phyloP scores from a whole-genome alignment of 2,329 filamentous ascomycete species.

The Aotearoamyces nothofagi region DNA sequence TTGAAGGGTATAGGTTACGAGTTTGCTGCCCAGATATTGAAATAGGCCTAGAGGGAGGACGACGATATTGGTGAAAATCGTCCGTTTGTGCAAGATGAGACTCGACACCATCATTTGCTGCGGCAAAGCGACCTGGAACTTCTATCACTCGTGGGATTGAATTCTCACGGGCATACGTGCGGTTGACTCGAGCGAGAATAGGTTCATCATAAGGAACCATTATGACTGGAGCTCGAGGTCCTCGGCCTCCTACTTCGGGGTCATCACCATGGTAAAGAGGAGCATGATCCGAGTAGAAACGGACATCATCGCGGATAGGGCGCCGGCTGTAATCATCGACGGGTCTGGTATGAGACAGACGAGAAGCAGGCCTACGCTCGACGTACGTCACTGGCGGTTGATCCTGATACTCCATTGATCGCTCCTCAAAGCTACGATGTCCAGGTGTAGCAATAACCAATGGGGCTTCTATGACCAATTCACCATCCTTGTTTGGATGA shows the following conservation, averaged over 20 bases:
- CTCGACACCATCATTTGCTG: no score
- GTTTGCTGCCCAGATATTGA: no score
- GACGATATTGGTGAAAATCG: no score
- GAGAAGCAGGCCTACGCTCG: background rate
- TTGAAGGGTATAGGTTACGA: background rate
- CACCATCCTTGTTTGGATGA: background rate
- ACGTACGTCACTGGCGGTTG: background rate
- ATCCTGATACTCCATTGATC: background rate
- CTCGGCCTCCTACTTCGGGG: background rate
- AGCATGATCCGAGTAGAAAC: background rate
- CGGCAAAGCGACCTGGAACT: conserved; percentile 1
- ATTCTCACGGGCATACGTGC: background rate
- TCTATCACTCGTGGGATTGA: background rate
- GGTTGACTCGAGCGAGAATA: background rate
- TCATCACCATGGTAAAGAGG: background rate
- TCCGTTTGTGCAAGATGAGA: no score
- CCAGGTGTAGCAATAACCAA: background rate
- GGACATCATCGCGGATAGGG: background rate
- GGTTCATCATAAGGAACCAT: background rate
- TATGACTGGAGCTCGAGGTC: background rate
- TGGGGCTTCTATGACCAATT: no score
- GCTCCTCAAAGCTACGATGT: background rate
- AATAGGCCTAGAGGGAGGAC: no score
- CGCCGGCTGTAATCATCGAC: background rate
- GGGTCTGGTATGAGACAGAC: background rate